These are phyloP conservation scores for Ilex aquifolium DNA, from an alignment of 257 asterid genomes.

Conservation along the genomic window DNA sequence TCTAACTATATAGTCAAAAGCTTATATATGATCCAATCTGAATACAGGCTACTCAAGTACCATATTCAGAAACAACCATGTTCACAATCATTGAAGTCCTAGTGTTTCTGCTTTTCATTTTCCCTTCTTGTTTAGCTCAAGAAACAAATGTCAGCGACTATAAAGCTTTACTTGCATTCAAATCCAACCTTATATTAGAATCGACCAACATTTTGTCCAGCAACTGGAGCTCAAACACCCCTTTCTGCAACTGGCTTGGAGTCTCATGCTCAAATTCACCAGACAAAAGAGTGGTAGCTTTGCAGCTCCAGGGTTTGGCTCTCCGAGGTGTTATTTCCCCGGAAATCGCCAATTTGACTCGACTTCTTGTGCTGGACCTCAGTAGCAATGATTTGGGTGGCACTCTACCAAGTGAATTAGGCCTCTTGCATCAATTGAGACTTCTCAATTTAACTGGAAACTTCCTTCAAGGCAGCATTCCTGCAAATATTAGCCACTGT, in stretches of 20 bases:
- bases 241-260: constrained; percentile 16
- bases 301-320: constrained; percentile 27
- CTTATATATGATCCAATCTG: too few relatives aligned
- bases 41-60: too few relatives aligned
- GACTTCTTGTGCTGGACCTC: constrained; percentile 27
- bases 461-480: constrained; percentile 29
- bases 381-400: constrained; percentile 29
- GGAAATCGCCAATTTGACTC: constrained; percentile 20
- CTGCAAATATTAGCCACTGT: constrained; percentile 25
- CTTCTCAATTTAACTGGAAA: constrained; percentile 23
- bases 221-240: constrained; percentile 32
- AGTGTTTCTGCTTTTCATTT: constrained; percentile 7
- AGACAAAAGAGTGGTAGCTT: constrained; percentile 15
- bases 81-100: too few relatives aligned
- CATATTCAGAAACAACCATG: too few relatives aligned
- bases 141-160: constrained; percentile 16
- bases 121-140: neutral
- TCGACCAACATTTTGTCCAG: constrained; percentile 19
- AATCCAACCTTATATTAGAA: constrained; percentile 17
- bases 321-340: constrained; percentile 18
- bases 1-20: too few relatives aligned
- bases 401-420: constrained; percentile 25
- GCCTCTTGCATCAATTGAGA: constrained; percentile 24
- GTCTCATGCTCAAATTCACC: constrained; percentile 24
- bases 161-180: constrained; percentile 33